Evolutionary conservation across 2,329 filamentous ascomycete genomes (phyloP).

Genomic region (Aspergillus awamori): DNA sequence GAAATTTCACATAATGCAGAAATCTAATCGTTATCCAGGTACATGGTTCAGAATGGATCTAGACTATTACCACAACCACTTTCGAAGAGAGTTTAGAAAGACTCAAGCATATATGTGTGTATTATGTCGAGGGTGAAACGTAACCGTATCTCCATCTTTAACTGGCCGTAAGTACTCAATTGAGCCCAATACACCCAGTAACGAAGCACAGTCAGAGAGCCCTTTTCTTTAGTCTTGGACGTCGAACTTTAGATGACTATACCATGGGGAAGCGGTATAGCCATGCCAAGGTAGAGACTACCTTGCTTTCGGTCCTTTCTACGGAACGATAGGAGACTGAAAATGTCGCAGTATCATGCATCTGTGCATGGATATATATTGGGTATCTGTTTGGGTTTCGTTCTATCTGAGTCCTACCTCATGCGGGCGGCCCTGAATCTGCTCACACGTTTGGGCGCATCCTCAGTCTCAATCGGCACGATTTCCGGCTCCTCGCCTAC

Average conservation of each 20-base stretch:
- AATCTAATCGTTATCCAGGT: background rate
- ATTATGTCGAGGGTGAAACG: constrained; percentile 45
- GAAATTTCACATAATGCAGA: too few relatives aligned
- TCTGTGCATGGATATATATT: constrained; percentile 6
- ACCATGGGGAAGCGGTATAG: constrained; percentile 22
- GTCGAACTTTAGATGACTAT: constrained; percentile 19
- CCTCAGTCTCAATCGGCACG: constrained; percentile 68
- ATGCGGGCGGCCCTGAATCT: constrained; percentile 53
- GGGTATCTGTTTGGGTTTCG: constrained; percentile 22
- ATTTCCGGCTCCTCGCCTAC: constrained; percentile 69
- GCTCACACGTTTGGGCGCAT: constrained; percentile 48
- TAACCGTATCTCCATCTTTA: constrained; percentile 33
- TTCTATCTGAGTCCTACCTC: constrained; percentile 27
- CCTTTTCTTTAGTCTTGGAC: constrained; percentile 37
- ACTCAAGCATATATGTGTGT: too few relatives aligned
- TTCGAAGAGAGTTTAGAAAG: background rate
- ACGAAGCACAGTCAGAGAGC: constrained; percentile 42
- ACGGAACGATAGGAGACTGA: background rate
- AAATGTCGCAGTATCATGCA: background rate
- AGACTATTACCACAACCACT: background rate
- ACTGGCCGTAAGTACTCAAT: constrained; percentile 27
- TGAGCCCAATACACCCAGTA: constrained; percentile 27
- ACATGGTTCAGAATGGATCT: background rate
- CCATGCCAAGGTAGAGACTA: constrained; percentile 13
- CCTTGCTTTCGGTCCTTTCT: constrained; percentile 9